These are phyloP conservation scores for Amoebophrya sp. DNA, from an alignment of 169 alveolate species.

Conservation along the genomic window DNA sequence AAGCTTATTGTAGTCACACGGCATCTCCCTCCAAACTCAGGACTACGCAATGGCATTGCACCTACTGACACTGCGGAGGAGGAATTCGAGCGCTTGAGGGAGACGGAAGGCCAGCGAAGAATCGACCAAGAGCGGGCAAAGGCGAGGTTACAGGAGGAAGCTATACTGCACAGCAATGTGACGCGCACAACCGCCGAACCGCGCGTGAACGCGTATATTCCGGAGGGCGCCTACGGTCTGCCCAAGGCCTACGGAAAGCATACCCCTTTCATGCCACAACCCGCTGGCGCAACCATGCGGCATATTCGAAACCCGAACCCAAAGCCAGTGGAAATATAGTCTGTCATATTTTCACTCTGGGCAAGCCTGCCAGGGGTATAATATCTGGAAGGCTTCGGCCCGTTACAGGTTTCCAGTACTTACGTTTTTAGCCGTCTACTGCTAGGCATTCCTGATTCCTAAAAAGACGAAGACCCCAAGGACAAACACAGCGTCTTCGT, in stretches of 20 bases:
- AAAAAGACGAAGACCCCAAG: no score
- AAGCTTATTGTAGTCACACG: no score
- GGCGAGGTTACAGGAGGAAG: conserved; percentile 28
- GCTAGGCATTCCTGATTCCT: no score
- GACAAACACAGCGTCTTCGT: no score
- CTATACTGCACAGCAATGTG: not conserved
- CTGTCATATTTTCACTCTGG: no score
- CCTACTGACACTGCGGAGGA: not conserved
- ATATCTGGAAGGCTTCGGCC: no score
- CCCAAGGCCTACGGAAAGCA: conserved; percentile 62
- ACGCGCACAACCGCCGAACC: conserved; percentile 63
- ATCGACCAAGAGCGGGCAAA: not conserved
- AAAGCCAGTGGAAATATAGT: conserved; percentile 57
- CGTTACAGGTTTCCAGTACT: no score
- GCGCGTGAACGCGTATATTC: conserved; percentile 64
- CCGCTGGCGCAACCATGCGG: conserved; percentile 70
- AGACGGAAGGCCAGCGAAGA: not conserved
- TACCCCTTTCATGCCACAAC: conserved; percentile 72
- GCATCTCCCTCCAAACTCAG: no score
- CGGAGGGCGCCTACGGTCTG: conserved; percentile 57
- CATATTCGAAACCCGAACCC: conserved; percentile 65
- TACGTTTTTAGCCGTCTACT: no score
- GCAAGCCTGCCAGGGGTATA: no score
- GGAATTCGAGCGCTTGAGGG: not conserved
- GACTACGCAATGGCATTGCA: not conserved